A percentile compares a stretch with the other conserved stretches of the same genome.
Conservation (phyloP, 73 alveolate genomes). For the Paramecium pentaurelia region DNA sequence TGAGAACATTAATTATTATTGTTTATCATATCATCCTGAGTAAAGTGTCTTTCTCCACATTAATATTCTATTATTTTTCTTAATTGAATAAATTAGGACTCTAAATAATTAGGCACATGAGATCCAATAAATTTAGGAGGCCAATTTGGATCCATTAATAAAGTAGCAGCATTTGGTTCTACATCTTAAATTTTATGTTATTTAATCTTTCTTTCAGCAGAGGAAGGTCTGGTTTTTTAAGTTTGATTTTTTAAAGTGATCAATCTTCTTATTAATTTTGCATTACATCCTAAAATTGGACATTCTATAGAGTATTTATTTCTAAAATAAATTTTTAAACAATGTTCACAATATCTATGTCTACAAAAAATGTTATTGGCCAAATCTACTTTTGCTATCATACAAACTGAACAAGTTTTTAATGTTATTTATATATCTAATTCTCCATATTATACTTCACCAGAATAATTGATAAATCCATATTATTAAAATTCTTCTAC, state of each 20-base stretch:
- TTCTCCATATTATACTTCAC: not conserved
- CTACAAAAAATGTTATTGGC: slow-evolving; percentile 7
- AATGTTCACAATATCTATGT: slow-evolving; percentile 31
- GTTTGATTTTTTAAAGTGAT: not conserved
- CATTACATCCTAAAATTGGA: not conserved
- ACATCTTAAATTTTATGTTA: not conserved
- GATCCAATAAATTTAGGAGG: not conserved
- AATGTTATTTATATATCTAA: not conserved
- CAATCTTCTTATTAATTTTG: not conserved
- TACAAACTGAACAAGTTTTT: not conserved
- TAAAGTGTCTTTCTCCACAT: not conserved
- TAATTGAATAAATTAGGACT: not conserved
- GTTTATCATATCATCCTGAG: not conserved
- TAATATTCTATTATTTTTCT: not conserved
- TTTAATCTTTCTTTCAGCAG: not conserved
- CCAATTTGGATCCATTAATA: not conserved
- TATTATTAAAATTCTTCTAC: not conserved
- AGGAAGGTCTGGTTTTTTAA: not conserved
- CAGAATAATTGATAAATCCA: not conserved
- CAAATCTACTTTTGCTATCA: not conserved
- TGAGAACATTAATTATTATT: not conserved
- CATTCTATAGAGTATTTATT: not conserved
- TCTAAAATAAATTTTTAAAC: not conserved
- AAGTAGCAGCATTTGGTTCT: not conserved
- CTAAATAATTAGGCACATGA: not conserved